Evolutionary conservation across 169 alveolate species (phyloP), one percentile per base, ranked within the genome.

Genomic region (Babesia ovis): DNA sequence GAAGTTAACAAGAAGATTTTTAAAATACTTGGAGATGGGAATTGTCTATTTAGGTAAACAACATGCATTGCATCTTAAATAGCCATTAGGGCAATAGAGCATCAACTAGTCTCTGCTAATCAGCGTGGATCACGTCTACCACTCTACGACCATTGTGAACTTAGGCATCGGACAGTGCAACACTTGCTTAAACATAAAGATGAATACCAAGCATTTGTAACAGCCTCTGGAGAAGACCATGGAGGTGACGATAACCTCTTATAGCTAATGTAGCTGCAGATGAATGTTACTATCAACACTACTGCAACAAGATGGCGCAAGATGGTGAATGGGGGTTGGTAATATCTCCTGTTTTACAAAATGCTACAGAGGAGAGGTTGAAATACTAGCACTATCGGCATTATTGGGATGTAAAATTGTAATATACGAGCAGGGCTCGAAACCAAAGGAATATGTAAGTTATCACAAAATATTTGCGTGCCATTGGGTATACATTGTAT

Each of bases 241-340:
- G 18, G 12, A 11, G 16, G 41, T 12, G 41, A 53, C 18, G 11
- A 53, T 18, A 11, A n/a, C n/a, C n/a, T n/a, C n/a, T n/a, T n/a
- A n/a, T n/a, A n/a, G n/a, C n/a, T n/a, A n/a, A n/a, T n/a, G n/a
- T n/a, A n/a, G n/a, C n/a, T n/a, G n/a, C n/a, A 39, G 46, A 14
- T 39, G 46, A 39, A 39, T 39, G n/a, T 9, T 39, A 39, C 46
- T 77, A n/a, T n/a, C n/a, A 64, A 31, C 32, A 4, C 25, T 68
- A 76, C 41, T 68, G 84, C 56, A 35, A 56, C n/a, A 80, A 80
- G 23, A 70, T 80, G 57, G 70, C 68, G 4, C 39, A 48, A 23
- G 71, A 68, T 23, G 83, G 83, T 50, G 88, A 80, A 59, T 80
- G 88, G 88, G 88, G 88, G 85, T 74, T 11, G 18, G 83, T 16